Percentiles rank a stretch among this genome's conserved stretches.
Evolutionary conservation across 345 rosid species (phyloP).

Genomic region (Brassica rapa): DNA sequence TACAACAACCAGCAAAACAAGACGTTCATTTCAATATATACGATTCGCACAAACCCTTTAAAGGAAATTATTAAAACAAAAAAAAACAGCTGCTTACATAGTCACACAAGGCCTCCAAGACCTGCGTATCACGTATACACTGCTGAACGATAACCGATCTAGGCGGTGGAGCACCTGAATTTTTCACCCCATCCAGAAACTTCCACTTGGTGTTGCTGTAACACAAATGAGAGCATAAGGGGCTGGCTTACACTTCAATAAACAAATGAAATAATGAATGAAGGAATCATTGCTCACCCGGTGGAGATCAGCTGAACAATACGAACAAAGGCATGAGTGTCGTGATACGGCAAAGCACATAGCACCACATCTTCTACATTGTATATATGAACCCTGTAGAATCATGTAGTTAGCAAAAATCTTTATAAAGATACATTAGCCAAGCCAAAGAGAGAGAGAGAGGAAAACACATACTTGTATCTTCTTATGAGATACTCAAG

Average conservation of each 20-base stretch:
- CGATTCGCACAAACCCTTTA: background rate
- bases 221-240: constrained; percentile 13
- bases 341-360: constrained; percentile 85
- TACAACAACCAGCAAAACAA: constrained; percentile 38
- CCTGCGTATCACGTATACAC: constrained; percentile 76
- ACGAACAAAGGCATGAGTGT: constrained; percentile 80
- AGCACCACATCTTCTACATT: constrained; percentile 76
- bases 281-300: constrained; percentile 51
- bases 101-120: constrained; percentile 77
- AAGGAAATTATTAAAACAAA: background rate
- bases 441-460: background rate
- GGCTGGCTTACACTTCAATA: background rate
- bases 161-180: constrained; percentile 89
- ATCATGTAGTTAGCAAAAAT: constrained; percentile 16
- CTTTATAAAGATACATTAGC: background rate
- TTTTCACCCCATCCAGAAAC: constrained; percentile 79
- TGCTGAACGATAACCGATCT: constrained; percentile 87
- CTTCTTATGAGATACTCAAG: constrained; percentile 92
- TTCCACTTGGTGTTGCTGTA: constrained; percentile 87
- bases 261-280: background rate
- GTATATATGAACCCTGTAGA: constrained; percentile 71
- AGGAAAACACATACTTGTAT: constrained; percentile 62
- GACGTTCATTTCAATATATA: constrained; percentile 12
- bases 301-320: constrained; percentile 72
- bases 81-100: constrained; percentile 58